Conservation (phyloP, 306 rosid species). For the Neltuma alba region DNA sequence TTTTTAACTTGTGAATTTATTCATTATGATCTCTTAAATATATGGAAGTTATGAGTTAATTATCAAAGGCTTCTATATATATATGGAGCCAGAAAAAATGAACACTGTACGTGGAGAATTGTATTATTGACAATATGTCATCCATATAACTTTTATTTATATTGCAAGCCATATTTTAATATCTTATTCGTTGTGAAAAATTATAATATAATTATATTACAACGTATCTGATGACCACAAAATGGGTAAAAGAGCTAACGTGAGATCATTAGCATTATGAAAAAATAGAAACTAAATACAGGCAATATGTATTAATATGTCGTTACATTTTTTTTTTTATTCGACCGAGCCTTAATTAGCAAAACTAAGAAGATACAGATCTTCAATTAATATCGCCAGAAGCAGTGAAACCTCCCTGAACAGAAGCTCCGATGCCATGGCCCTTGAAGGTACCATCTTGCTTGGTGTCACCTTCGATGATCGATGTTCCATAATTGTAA, state of each 20-base stretch:
- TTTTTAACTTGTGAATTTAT: neutral
- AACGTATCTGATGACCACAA: neutral
- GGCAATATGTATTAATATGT: neutral
- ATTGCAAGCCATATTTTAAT: neutral
- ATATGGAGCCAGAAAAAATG: neutral
- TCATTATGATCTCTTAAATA: too few species aligned
- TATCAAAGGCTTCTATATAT: neutral
- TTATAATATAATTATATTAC: neutral
- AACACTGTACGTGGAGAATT: neutral
- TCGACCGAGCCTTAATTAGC: neutral
- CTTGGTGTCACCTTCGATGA: neutral
- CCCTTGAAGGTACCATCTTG: slow-evolving; percentile 16
- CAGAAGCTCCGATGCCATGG: slow-evolving; percentile 1
- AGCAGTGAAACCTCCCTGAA: slow-evolving; percentile 7
- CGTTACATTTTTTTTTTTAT: neutral
- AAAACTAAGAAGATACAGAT: neutral
- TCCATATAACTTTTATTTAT: neutral
- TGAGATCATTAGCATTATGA: neutral
- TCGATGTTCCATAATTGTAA: neutral
- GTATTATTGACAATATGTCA: neutral
- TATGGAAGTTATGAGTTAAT: neutral
- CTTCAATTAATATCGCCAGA: slow-evolving; percentile 14
- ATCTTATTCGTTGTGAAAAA: neutral
- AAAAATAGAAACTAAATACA: neutral
- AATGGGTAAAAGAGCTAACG: neutral